phyloP scores from a whole-genome alignment of 768 basidiomycete species.

The Asterophora parasitica region DNA sequence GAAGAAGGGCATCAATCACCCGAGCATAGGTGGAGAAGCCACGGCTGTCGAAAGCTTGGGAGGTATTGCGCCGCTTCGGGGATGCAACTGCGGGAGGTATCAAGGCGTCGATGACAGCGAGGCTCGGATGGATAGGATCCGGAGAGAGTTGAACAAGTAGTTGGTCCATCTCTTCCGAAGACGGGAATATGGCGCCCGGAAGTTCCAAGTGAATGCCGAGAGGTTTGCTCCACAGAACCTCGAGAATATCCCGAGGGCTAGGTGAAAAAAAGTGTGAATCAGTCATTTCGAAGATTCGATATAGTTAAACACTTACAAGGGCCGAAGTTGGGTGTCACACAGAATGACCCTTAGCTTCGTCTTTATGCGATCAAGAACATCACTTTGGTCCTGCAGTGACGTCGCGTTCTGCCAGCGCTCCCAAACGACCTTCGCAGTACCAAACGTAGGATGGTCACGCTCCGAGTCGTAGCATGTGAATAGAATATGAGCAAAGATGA shows the following conservation, averaged over 20 bases:
- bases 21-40: slow-evolving; percentile 68
- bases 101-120: slow-evolving; percentile 57
- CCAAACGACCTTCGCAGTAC: slow-evolving; percentile 33
- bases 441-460: slow-evolving; percentile 17
- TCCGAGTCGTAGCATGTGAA: slow-evolving; percentile 28
- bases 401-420: slow-evolving; percentile 22
- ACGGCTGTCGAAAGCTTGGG: slow-evolving; percentile 32
- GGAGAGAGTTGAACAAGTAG: slow-evolving; percentile 43
- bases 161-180: slow-evolving; percentile 37
- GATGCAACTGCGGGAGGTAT: slow-evolving; percentile 40
- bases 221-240: slow-evolving; percentile 28
- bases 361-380: slow-evolving; percentile 33
- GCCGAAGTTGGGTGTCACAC: slow-evolving; percentile 31
- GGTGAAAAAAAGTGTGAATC: slow-evolving; percentile 1
- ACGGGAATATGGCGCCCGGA: slow-evolving; percentile 49
- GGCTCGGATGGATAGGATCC: slow-evolving; percentile 44
- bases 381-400: slow-evolving; percentile 17
- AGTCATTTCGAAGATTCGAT: background rate
- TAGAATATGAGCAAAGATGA: slow-evolving; percentile 44
- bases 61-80: slow-evolving; percentile 2
- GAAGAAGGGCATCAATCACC: slow-evolving; percentile 49
- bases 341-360: slow-evolving; percentile 38
- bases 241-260: slow-evolving; percentile 46
- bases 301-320: slow-evolving; percentile 25
- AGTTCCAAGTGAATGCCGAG: slow-evolving; percentile 35